Base-by-base conservation (phyloP, 1,139 yeast genomes). In the Candida pseudocylindracea region DNA sequence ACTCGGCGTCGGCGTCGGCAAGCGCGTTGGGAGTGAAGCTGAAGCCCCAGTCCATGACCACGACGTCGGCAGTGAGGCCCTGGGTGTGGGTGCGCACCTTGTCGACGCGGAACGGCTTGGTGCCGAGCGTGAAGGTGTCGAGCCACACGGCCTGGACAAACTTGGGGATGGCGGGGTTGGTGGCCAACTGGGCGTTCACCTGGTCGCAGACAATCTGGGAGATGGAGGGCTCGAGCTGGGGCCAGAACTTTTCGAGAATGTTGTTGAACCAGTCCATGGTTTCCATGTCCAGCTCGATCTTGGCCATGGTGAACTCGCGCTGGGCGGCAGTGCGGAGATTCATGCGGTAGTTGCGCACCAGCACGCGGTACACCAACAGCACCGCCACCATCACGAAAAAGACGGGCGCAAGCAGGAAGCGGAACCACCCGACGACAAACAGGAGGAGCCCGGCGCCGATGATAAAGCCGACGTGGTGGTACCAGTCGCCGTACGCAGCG, bases 11-110 rank as follows among this genome's bases (percentile, higher is more conserved):
- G 42, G 81, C 57, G 51, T 88, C 98, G 33, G 75, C 74, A 35
- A 68, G 53, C 33, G 83, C 80, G 50, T 80, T 80, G n/a, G 98
- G 98, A 30, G 81, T 76, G 54, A 83, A 80, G 1, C 93, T 72
- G 35, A 76, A 58, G 34, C 74, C 72, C 93, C 93, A 88, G 57
- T 88, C 93, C 94, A 91, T 83, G 33, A 88, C 94, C 11, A 85
- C 93, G 36, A 88, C 74, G 46, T 85, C 95, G 38, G 78, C 79
- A 26, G 71, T 74, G 15, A 95, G 85, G 38, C 88, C 81, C 20
- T 15, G 20, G 32, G 73, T 76, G 44, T 83, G 67, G 2, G 95
- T 80, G 47, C 88, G 79, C 24, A 85, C 95, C 39, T 64, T 63
- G 46, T 88, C 95, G 38, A 88, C 62, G 50, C 98, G 67, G 28